Evolutionary conservation across 352 stramenopile genomes (phyloP).

Genomic region (Phytophthora hybrid): DNA sequence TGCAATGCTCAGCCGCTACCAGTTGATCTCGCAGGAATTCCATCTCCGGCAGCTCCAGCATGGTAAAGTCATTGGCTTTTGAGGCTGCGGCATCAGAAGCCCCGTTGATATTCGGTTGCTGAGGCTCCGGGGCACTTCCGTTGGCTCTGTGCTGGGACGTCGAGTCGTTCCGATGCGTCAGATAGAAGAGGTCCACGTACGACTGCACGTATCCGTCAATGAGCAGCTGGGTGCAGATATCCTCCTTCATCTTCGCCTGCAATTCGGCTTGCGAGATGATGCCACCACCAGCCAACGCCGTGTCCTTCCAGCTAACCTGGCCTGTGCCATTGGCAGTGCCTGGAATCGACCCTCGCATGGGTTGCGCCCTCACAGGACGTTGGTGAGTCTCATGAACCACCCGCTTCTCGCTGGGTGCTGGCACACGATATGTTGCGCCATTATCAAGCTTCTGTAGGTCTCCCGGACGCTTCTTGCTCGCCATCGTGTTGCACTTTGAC

Average conservation of each 20-base stretch:
- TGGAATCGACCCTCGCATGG: conserved; percentile 57
- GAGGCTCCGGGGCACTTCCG: conserved; percentile 7
- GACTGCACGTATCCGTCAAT: conserved; percentile 92
- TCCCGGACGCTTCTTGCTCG: conserved; percentile 32
- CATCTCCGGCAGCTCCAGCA: conserved; percentile 68
- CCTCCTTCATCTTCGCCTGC: conserved; percentile 76
- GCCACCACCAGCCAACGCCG: conserved; percentile 6
- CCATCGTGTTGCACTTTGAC: conserved; percentile 14
- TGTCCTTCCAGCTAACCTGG: conserved; percentile 27
- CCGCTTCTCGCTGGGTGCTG: conserved; percentile 23
- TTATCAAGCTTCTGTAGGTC: conserved; percentile 21
- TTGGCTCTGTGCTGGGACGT: conserved; percentile 4
- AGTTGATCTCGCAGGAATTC: conserved; percentile 91
- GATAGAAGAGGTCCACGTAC: conserved; percentile 96
- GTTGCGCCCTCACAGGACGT: conserved; percentile 64
- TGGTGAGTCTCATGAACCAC: conserved; percentile 54
- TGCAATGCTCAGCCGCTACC: conserved; percentile 87
- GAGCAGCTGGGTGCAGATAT: conserved; percentile 89
- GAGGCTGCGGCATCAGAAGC: conserved; percentile 2
- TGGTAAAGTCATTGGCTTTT: conserved; percentile 6
- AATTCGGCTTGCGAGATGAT: conserved; percentile 38
- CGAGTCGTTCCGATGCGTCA: conserved; percentile 85
- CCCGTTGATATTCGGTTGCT: conserved; percentile 1
- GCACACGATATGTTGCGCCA: conserved; percentile 1
- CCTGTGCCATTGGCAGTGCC: neutral